Base-by-base conservation (phyloP, 768 basidiomycete genomes). In the Amyloporia xantha region DNA sequence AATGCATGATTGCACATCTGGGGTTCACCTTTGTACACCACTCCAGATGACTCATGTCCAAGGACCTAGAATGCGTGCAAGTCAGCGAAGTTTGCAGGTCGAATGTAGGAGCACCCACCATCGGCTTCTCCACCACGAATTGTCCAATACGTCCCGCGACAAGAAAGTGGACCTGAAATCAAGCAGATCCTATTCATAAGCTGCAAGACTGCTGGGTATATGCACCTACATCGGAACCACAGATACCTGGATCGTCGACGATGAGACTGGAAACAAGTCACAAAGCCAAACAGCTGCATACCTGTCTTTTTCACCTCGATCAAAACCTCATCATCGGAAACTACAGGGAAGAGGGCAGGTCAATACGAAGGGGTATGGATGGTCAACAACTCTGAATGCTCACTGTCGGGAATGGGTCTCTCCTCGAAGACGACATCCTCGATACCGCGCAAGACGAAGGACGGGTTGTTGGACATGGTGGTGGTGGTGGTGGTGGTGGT, bases 231-330 rank as follows among this genome's bases (percentile, higher is more conserved):
- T 95, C 91, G 50, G 89, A 91, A 30, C 91, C 91, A 62, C 91
- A 94, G 54, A 94, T 93, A 44, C 91, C 91, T 89, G 54, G 20
- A 39, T 20, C 38, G 27, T 45, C 57, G 30, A 11, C 27, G 47
- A 44, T 39, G 40, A 46, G 46, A 37, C 12, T 43, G 21, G n/a
- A n/a, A n/a, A n/a, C n/a, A n/a, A n/a, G n/a, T n/a, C n/a, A n/a
- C n/a, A n/a, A n/a, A n/a, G n/a, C n/a, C n/a, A n/a, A n/a, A n/a
- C n/a, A n/a, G n/a, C n/a, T n/a, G n/a, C 75, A 51, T 51, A 83
- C 90, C 92, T 15, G 93, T 95, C 71, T 93, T 93, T 71, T 91
- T 92, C 36, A 97, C 86, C 58, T 86, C 74, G 27, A 98, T 81
- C 19, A 97, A 79, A 35, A 92, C 91, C 54, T 96, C 86, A 60